Evolutionary conservation across 2,329 filamentous ascomycete genomes (phyloP).

Genomic region (Fusarium tjaetaba): DNA sequence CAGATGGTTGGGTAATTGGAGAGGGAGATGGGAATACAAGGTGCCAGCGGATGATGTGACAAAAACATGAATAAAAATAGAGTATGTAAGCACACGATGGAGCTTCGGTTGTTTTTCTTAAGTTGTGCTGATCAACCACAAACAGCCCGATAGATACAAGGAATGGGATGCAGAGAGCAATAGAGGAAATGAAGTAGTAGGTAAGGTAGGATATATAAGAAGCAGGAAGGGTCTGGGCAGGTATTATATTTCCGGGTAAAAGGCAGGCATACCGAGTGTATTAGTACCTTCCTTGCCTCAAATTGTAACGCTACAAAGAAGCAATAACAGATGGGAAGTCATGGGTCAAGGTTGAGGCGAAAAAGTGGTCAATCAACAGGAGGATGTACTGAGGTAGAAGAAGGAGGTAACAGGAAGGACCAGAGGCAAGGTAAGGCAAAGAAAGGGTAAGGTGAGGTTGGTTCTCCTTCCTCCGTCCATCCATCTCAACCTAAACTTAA

Average conservation of each 20-base stretch:
- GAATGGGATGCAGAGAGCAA: not conserved
- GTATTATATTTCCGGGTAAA: conserved; percentile 20
- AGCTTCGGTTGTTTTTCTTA: not conserved
- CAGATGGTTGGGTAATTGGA: not conserved
- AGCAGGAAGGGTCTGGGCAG: conserved; percentile 3
- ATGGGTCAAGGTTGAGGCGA: conserved; percentile 13
- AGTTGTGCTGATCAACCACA: not conserved
- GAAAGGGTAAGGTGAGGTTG: not conserved
- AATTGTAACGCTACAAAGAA: conserved; percentile 4
- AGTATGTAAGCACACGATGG: not conserved
- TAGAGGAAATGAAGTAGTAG: not conserved
- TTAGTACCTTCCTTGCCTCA: not conserved
- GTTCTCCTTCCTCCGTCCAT: conserved; percentile 6
- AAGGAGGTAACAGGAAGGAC: not conserved
- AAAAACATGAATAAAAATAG: not conserved
- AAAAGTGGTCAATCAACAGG: conserved; percentile 4
- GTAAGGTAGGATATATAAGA: not conserved
- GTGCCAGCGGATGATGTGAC: not conserved
- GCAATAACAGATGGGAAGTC: conserved; percentile 20
- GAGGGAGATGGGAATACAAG: not conserved
- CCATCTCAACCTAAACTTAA: conserved; percentile 7
- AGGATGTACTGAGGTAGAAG: not conserved
- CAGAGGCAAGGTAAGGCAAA: not conserved
- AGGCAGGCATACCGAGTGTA: not conserved
- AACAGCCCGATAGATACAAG: not conserved